Conservation (phyloP, 1,139 yeast species). For the Geotrichum candidum region DNA sequence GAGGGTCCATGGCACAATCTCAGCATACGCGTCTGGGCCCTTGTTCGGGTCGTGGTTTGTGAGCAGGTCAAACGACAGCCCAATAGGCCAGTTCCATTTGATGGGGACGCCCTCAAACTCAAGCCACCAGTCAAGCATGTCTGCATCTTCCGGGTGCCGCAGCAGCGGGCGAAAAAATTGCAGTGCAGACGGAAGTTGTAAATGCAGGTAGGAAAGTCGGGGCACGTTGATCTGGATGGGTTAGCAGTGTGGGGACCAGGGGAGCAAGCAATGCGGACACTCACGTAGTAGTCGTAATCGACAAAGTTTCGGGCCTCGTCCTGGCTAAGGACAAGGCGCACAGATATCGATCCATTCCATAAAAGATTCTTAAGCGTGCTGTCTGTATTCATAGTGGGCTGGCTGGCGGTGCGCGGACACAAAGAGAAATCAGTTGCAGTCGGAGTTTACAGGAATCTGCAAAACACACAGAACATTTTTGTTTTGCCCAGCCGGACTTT, state of each 20-base stretch:
- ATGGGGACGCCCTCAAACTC: conserved; percentile 59
- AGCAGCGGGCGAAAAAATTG: conserved; percentile 42
- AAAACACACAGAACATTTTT: neutral
- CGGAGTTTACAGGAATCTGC: neutral
- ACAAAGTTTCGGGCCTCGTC: conserved; percentile 30
- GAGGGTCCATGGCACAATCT: conserved; percentile 12
- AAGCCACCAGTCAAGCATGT: conserved; percentile 53
- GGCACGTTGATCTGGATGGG: conserved; percentile 27
- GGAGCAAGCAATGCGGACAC: neutral
- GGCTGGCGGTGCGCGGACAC: neutral
- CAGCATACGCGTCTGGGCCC: conserved; percentile 12
- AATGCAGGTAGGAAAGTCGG: conserved; percentile 57
- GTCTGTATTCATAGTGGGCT: neutral
- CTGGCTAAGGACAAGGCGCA: conserved; percentile 35
- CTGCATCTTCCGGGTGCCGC: conserved; percentile 34
- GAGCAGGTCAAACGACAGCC: conserved; percentile 56
- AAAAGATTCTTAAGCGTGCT: conserved; percentile 35
- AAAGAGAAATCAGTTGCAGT: neutral
- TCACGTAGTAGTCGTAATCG: conserved; percentile 23
- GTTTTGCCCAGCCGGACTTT: neutral
- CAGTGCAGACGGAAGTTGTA: conserved; percentile 41
- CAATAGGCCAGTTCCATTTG: conserved; percentile 76
- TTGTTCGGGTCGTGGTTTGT: conserved; percentile 37
- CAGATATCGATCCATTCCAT: conserved; percentile 55
- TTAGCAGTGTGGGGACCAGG: conserved; percentile 4